Conservation (phyloP, 768 basidiomycete genomes). For the Pleurotus pulmonarius region DNA sequence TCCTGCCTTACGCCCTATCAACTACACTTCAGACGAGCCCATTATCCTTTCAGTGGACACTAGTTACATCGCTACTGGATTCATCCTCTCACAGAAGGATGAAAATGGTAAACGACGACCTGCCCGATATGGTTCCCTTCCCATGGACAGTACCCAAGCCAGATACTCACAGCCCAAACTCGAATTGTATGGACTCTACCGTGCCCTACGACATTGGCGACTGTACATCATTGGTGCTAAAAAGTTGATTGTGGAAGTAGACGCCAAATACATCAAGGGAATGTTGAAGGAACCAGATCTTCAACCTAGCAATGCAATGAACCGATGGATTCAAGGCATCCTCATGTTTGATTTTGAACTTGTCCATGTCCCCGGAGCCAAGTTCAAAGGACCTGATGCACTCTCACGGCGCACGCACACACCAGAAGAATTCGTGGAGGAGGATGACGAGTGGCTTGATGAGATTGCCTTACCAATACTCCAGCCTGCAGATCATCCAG, state of each 20-base stretch:
- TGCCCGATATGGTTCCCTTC: slow-evolving; percentile 24
- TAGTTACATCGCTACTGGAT: slow-evolving; percentile 20
- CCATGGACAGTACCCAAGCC: slow-evolving; percentile 20
- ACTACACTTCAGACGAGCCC: slow-evolving; percentile 20
- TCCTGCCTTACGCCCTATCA: slow-evolving; percentile 23
- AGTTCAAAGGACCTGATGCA: slow-evolving; percentile 32
- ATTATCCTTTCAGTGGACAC: slow-evolving; percentile 29
- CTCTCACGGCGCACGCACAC: slow-evolving; percentile 23
- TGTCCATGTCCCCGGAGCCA: slow-evolving; percentile 29
- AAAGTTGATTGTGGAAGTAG: slow-evolving; percentile 30
- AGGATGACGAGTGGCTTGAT: slow-evolving; percentile 25
- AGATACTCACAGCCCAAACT: slow-evolving; percentile 27
- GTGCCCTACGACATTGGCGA: slow-evolving; percentile 19
- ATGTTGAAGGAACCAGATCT: slow-evolving; percentile 38
- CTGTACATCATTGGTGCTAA: slow-evolving; percentile 22
- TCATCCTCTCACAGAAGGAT: slow-evolving; percentile 25
- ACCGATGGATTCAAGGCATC: slow-evolving; percentile 37
- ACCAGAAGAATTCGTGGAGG: slow-evolving; percentile 14
- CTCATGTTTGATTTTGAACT: slow-evolving; percentile 33
- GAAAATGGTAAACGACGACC: slow-evolving; percentile 16
- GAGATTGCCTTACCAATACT: background rate
- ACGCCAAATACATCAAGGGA: slow-evolving; percentile 36
- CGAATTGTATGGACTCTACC: slow-evolving; percentile 26
- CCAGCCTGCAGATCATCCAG: background rate
- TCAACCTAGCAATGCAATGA: slow-evolving; percentile 31